Evolutionary conservation across 192 early-diverging fungal genomes (phyloP), one percentile per base, ranked within the genome.

Genomic region (Backusella morwellensis): DNA sequence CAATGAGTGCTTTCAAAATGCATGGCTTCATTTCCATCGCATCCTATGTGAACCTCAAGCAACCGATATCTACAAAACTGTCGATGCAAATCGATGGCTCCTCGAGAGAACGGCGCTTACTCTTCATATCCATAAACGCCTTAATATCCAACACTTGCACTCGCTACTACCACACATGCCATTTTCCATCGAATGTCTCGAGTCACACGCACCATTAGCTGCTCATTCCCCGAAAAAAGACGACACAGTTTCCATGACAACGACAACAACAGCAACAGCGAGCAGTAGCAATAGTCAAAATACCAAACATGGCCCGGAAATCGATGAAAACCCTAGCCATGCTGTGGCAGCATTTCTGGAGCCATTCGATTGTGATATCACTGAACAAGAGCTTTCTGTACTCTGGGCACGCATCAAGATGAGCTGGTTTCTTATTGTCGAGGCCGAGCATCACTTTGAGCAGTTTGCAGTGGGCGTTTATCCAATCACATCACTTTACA

Each of bases 401-500:
- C 42, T 73, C 15, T 47, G 72, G 41, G 11, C 35, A 12, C 72
- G 38, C 12, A 42, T 73, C 44, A 47, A 42, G 11, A 26, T 34
- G 23, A 52, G 68, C 14, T n/a, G 41, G 19, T 77, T 77, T 68
- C 41, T 17, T 21, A 77, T 77, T 70, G 29, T 47, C 7, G 75
- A 77, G 69, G 68, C 67, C 26, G 75, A 77, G 14, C 75, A 77
- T 40, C 73, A 70, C 26, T 23, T 72, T 32, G 68, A 66, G 26
- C 35, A 35, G 1, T 32, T 75, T 70, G 50, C 29, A 12, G 50
- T 42, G 0, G 74, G 74, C 40, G 29, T 72, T 21, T 79, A 79
- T 87, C 91, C 92, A 0, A 47, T 93, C 4, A 92, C 88, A 1
- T 80, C 92, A 9, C 74, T 92, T 19, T 82, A 90, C 54, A 92